Evolutionary conservation across 2,329 filamentous ascomycete species (phyloP).

Genomic region (Cladophialophora yegresii): DNA sequence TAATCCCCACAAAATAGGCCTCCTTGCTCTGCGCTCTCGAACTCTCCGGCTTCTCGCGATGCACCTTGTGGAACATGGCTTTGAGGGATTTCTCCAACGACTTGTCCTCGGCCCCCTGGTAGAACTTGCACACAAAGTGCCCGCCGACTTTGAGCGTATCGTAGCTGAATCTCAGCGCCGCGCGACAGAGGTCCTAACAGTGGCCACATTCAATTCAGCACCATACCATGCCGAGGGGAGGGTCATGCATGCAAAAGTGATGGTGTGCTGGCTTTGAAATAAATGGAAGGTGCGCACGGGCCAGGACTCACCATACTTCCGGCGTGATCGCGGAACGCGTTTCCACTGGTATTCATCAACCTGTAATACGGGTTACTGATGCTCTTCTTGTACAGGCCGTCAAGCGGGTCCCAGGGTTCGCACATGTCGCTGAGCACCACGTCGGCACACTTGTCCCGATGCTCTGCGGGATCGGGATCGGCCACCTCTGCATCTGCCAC

Average conservation of each 20-base stretch:
- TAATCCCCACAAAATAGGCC: constrained; percentile 78
- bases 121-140: constrained; percentile 97
- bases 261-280: background rate
- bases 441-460: constrained; percentile 68
- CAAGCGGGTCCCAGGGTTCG: constrained; percentile 85
- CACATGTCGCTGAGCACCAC: constrained; percentile 99
- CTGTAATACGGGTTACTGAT: constrained; percentile 94
- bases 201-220: background rate
- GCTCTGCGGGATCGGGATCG: constrained; percentile 42
- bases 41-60: constrained; percentile 86
- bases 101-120: constrained; percentile 86
- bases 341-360: constrained; percentile 99
- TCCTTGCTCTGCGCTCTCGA: constrained; percentile 85
- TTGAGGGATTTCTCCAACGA: constrained; percentile 72
- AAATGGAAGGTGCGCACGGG: no score
- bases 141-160: constrained; percentile 81
- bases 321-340: constrained; percentile 80
- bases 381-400: constrained; percentile 78
- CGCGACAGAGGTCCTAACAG: constrained; percentile 78
- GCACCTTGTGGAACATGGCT: constrained; percentile 75
- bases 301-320: constrained; percentile 79
- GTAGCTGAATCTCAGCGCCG: constrained; percentile 80
- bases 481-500: constrained; percentile 36
- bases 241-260: background rate
- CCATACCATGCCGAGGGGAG: background rate